phyloP scores from a whole-genome alignment of 306 rosid genomes.

The Dicorynia guianensis region DNA sequence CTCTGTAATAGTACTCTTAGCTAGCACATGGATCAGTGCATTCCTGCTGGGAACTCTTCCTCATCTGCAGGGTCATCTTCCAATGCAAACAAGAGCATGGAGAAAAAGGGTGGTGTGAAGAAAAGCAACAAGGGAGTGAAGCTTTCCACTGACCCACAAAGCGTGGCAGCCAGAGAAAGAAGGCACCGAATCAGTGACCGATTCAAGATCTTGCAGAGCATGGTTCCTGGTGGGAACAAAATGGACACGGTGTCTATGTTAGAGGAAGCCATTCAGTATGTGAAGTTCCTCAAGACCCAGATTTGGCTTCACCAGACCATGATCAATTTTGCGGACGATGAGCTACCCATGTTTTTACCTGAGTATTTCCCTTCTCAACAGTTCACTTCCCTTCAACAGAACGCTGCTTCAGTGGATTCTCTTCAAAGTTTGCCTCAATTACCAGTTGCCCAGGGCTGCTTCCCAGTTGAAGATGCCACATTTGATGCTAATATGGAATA shows the following conservation, averaged over 20 bases:
- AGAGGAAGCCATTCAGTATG: constrained; percentile 87
- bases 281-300: constrained; percentile 82
- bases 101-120: constrained; percentile 41
- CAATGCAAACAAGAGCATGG: constrained; percentile 33
- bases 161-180: constrained; percentile 91
- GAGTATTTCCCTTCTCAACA: constrained; percentile 10
- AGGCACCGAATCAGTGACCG: constrained; percentile 89
- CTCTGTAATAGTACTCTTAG: neutral
- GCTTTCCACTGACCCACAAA: constrained; percentile 93
- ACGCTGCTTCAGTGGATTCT: constrained; percentile 7
- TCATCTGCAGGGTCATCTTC: constrained; percentile 54
- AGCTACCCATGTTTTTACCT: constrained; percentile 12
- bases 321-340: constrained; percentile 57
- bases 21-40: constrained; percentile 54
- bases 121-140: constrained; percentile 56
- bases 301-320: constrained; percentile 84
- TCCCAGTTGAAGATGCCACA: constrained; percentile 43
- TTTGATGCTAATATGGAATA: constrained; percentile 45
- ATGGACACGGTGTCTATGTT: constrained; percentile 93
- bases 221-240: constrained; percentile 90
- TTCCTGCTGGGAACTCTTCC: constrained; percentile 29
- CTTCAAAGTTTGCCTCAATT: constrained; percentile 35
- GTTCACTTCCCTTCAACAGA: constrained; percentile 24
- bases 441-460: constrained; percentile 35
- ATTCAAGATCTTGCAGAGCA: constrained; percentile 88